Conservation (phyloP, 2,329 filamentous ascomycete species). For the Pseudogymnoascus sp. region DNA sequence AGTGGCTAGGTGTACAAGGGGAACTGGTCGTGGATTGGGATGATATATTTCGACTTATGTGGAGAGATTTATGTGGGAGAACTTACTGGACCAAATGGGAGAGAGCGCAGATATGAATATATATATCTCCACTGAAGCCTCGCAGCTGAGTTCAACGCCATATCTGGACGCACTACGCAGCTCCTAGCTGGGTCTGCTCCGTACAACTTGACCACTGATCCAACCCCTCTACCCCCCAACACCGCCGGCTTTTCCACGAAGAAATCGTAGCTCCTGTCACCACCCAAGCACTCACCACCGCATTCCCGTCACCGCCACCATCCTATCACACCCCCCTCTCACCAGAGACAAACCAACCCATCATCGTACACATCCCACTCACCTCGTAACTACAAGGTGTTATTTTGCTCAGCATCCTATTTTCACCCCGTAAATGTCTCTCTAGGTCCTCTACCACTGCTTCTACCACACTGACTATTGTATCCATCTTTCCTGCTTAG, state of each 20-base stretch:
- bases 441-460: background rate
- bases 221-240: background rate
- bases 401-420: background rate
- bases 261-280: background rate
- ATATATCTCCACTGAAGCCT: background rate
- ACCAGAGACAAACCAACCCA: background rate
- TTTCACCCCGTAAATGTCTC: background rate
- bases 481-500: no score
- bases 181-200: background rate
- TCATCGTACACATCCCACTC: background rate
- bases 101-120: background rate
- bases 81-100: background rate
- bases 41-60: background rate
- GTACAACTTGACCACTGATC: background rate
- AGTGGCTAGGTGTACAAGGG: background rate
- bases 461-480: no score
- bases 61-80: background rate
- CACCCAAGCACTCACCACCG: background rate
- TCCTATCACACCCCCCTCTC: background rate
- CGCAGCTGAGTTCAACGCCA: background rate
- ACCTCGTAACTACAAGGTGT: background rate
- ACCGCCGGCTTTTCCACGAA: background rate
- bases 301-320: background rate
- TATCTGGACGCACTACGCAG: no score
- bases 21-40: background rate